phyloP scores from a whole-genome alignment of 495 filamentous ascomycete genomes.

The Aspergillus homomorphus region DNA sequence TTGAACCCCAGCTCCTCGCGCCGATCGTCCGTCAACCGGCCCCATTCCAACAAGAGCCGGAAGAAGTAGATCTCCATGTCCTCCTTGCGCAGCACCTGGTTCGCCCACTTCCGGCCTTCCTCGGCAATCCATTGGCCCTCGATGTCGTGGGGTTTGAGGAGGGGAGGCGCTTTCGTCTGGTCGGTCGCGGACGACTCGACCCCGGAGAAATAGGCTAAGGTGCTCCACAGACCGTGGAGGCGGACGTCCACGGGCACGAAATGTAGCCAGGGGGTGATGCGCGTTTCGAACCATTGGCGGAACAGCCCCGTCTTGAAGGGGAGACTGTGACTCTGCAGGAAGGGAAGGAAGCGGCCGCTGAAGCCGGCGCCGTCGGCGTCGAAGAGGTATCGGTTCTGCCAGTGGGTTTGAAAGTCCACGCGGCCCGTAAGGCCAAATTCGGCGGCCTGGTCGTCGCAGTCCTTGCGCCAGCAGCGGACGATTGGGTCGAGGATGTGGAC shows the following conservation, averaged over 20 bases:
- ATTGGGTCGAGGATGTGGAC: slow-evolving; percentile 49
- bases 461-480: slow-evolving; percentile 46
- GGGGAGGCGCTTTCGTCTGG: slow-evolving; percentile 21
- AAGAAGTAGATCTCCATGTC: slow-evolving; percentile 87
- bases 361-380: slow-evolving; percentile 71
- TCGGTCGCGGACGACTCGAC: slow-evolving; percentile 26
- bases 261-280: slow-evolving; percentile 70
- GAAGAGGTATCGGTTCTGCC: slow-evolving; percentile 62
- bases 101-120: slow-evolving; percentile 62
- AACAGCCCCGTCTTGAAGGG: slow-evolving; percentile 66
- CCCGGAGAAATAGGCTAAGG: slow-evolving; percentile 61
- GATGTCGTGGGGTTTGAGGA: slow-evolving; percentile 39
- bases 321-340: slow-evolving; percentile 59
- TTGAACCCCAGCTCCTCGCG: slow-evolving; percentile 54
- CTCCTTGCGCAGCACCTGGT: slow-evolving; percentile 64
- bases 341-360: slow-evolving; percentile 58
- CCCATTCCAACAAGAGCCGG: slow-evolving; percentile 74
- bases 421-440: slow-evolving; percentile 48
- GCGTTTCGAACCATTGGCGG: slow-evolving; percentile 70
- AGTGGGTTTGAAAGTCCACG: slow-evolving; percentile 57
- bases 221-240: slow-evolving; percentile 61
- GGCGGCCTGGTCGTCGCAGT: slow-evolving; percentile 48
- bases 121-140: slow-evolving; percentile 64
- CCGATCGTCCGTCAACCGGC: slow-evolving; percentile 58
- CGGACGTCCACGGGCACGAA: slow-evolving; percentile 74